phyloP scores from a whole-genome alignment of 1,139 yeast genomes.

The Yamadazyma friedrichii region DNA sequence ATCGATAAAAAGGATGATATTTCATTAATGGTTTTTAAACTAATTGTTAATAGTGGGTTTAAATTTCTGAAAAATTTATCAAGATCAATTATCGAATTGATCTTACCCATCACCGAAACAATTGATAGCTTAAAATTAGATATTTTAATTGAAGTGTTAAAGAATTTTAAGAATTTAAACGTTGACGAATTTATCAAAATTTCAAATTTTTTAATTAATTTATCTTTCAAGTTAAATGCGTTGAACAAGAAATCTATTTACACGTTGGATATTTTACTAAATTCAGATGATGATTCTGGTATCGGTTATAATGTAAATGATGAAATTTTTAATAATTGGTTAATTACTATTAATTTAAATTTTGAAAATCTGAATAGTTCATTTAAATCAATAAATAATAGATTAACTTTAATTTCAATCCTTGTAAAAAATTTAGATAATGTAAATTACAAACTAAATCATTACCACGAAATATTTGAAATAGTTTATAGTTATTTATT shows the following conservation, averaged over 20 bases:
- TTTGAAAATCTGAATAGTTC: slow-evolving; percentile 6
- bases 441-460: slow-evolving; percentile 4
- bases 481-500: slow-evolving; percentile 1
- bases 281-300: slow-evolving; percentile 1
- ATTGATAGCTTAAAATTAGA: slow-evolving; percentile 61
- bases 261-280: slow-evolving; percentile 50
- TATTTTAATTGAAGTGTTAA: slow-evolving; percentile 57
- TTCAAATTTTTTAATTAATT: slow-evolving; percentile 34
- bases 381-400: slow-evolving; percentile 10
- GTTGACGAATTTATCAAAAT: slow-evolving; percentile 38
- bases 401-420: slow-evolving; percentile 9
- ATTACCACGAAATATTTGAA: slow-evolving; percentile 6
- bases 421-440: slow-evolving; percentile 10
- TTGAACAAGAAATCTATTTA: slow-evolving; percentile 53
- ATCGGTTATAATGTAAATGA: neutral
- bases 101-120: slow-evolving; percentile 20
- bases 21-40: slow-evolving; percentile 57
- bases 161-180: slow-evolving; percentile 52
- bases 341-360: slow-evolving; percentile 7
- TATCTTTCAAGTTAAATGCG: slow-evolving; percentile 41
- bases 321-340: slow-evolving; percentile 8
- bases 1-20: slow-evolving; percentile 8
- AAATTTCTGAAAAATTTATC: slow-evolving; percentile 19
- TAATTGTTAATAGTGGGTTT: slow-evolving; percentile 46
- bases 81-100: slow-evolving; percentile 22